Conservation (phyloP, 1,284 basidiomycete species). For the Thelephora terrestris region DNA sequence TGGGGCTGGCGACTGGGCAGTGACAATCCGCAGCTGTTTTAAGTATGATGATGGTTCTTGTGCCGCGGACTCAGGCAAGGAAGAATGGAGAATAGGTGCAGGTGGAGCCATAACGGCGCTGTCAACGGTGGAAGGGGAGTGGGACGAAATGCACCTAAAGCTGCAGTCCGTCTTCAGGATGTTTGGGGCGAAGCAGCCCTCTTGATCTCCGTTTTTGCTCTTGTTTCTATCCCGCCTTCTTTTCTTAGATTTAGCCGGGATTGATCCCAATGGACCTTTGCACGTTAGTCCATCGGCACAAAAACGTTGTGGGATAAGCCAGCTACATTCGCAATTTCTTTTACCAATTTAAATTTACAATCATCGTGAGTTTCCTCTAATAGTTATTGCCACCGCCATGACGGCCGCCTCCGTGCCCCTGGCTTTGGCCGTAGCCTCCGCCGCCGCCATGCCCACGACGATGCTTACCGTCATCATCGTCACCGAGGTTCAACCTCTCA, state of each 20-base stretch:
- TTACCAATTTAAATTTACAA: too few species aligned
- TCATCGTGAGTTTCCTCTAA: too few species aligned
- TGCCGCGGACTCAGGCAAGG: conserved; percentile 14
- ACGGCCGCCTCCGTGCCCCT: too few species aligned
- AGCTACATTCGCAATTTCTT: too few species aligned
- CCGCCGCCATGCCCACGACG: not conserved
- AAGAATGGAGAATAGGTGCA: conserved; percentile 76
- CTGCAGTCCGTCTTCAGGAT: conserved; percentile 60
- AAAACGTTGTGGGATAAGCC: too few species aligned
- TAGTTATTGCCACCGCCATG: too few species aligned
- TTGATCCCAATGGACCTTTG: too few species aligned
- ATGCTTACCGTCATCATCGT: conserved; percentile 6
- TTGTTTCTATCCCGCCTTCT: too few species aligned
- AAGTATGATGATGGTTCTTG: conserved; percentile 46
- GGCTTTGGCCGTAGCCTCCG: not conserved
- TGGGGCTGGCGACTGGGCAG: conserved; percentile 86
- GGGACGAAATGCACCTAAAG: conserved; percentile 91
- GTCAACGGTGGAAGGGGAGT: conserved; percentile 80
- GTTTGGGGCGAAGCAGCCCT: conserved; percentile 25
- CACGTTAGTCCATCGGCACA: too few species aligned
- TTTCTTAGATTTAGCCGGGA: too few species aligned
- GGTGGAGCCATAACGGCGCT: conserved; percentile 95
- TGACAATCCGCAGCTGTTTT: conserved; percentile 92
- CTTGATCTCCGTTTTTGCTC: too few species aligned
- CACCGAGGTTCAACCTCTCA: conserved; percentile 15